Base-by-base conservation (phyloP, 1,284 basidiomycete species). In the Puccinia triticina region DNA sequence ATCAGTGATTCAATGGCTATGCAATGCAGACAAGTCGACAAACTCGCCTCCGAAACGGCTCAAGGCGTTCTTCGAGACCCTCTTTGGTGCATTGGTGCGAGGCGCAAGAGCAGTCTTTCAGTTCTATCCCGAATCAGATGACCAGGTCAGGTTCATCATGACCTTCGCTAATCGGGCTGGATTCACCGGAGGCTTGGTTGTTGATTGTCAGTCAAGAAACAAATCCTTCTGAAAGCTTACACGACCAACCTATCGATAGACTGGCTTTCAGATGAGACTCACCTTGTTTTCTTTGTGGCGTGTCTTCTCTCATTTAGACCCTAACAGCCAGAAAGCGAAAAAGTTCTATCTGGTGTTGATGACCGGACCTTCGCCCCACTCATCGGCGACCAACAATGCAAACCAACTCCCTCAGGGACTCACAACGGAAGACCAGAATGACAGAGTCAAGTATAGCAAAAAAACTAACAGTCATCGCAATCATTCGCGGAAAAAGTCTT, bases 1-100 rank as follows among this genome's bases (percentile, higher is more conserved):
- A 86, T 99, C 97, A 29, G 97, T 98, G 34, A 90, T 99, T 2
- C 97, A 99, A 88, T 99, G 97, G 97, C 90, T 99, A 0, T 91
- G 98, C 83, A 99, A 99, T 87, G 96, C 97, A 57, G 97, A 99
- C 87, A 93, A 94, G 40, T 92, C 93, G 2, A 92, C 94, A 84
- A 93, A 95, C 82, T 96, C 95, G 1, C 97, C 97, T 0, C 93
- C 95, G 0, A 93, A 95, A 85, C 93, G 97, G 64, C 90, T 99
- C 48, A 91, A 91, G 37, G 91, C 93, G 53, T 99, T 99, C 89
- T 99, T 99, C 89, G 96, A 94, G 46, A 97, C 96, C 14, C 91
- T 99, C 37, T 94, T 98, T 88, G 94, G 95, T 0, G 91, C 92
- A 2, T 91, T 99, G 14, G 91, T 92, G 71, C 95, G 96, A 87